Base-by-base conservation (phyloP, 2,329 filamentous ascomycete genomes). In the Colletotrichum eleusines region DNA sequence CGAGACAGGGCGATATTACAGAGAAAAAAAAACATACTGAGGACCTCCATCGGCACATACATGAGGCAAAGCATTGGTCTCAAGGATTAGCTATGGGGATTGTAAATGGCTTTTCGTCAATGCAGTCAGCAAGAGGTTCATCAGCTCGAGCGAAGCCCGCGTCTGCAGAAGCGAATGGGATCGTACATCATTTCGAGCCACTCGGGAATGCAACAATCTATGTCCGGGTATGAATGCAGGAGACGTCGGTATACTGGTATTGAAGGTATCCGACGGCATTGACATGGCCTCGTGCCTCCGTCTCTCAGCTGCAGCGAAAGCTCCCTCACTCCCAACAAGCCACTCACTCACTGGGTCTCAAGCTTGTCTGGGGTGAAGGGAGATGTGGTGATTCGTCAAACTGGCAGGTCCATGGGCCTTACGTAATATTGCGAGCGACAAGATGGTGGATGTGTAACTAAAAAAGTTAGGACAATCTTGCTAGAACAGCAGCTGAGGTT, bases 251-350 rank as follows among this genome's bases (percentile, higher is more conserved):
- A 23, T 57, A 1, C 35, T 57, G 33, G 14, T 14, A 40, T 35
- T n/a, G 11, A n/a, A 26, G 7, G 33, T 40, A 40, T 57, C n/a
- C 33, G n/a, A 40, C 38, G 12, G 53, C 12, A 57, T 57, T 14
- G 54, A n/a, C 26, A 57, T 23, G n/a, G 54, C 35, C 54, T 57
- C n/a, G 53, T 38, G 53, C 53, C 33, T 16, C 53, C 33, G 33
- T 54, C 28, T 33, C 50, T 54, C 28, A 54, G 28, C 18, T n/a
- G 18, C 18, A 33, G 50, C 18, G 50, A 33, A 16, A 20, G 9
- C 2, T 53, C 50, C 18, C 28, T n/a, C 50, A 33, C 50, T 33
- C 28, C 18, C 18, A 20, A 53, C 2, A 51, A 31, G 9, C 28
- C 18, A 54, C 9, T 5, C 8, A 53, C 50, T 8, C 18, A n/a